Evolutionary conservation across 768 basidiomycete species (phyloP).

Genomic region (Amanita jacksonii): DNA sequence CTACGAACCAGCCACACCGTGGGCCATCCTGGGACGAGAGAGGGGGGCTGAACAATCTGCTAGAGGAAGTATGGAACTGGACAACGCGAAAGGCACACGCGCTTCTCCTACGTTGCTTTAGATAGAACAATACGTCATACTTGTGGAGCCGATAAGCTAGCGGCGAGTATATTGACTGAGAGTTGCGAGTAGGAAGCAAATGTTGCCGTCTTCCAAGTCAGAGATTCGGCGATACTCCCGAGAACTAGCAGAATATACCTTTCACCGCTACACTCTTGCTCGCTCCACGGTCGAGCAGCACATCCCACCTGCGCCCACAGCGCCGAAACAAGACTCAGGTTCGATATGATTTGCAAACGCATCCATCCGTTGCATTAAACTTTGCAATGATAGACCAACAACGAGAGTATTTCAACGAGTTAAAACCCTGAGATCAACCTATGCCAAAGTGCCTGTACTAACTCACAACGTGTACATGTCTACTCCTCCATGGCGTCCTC

Average conservation of each 20-base stretch:
- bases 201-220: conserved; percentile 13
- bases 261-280: conserved; percentile 34
- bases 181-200: too few relatives aligned
- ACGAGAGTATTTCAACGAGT: too few relatives aligned
- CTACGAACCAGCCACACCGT: conserved; percentile 42
- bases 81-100: conserved; percentile 26
- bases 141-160: conserved; percentile 1
- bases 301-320: too few relatives aligned
- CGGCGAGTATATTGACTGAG: too few relatives aligned
- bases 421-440: too few relatives aligned
- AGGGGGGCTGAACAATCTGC: conserved; percentile 53
- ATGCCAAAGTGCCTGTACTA: too few relatives aligned
- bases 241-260: conserved; percentile 38
- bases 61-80: conserved; percentile 57
- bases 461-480: too few relatives aligned
- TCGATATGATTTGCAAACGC: too few relatives aligned
- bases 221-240: conserved; percentile 33
- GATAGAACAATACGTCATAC: neutral
- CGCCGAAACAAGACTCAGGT: too few relatives aligned
- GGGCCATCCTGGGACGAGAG: conserved; percentile 51
- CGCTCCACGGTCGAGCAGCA: conserved; percentile 1
- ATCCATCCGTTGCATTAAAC: too few relatives aligned
- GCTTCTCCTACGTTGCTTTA: conserved; percentile 15
- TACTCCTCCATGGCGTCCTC: conserved; percentile 9
- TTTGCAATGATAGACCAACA: too few relatives aligned